phyloP scores from a whole-genome alignment of 1,284 basidiomycete species.

The Entoloma clypeatum region DNA sequence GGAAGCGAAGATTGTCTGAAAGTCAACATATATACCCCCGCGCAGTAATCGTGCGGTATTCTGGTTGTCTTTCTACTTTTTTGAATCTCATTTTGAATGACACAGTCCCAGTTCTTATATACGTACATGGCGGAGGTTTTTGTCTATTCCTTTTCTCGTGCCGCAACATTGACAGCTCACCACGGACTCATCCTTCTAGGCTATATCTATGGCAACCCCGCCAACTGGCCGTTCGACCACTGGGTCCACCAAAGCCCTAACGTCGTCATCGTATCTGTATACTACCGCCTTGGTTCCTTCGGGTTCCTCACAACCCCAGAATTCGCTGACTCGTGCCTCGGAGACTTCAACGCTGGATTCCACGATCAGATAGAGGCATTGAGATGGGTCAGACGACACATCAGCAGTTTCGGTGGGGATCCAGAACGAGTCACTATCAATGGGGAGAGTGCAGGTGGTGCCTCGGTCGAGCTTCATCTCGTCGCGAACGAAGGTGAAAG shows the following conservation, averaged over 20 bases:
- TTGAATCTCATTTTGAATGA: background rate
- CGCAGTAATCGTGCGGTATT: slow-evolving; percentile 38
- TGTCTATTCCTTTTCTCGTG: slow-evolving; percentile 1
- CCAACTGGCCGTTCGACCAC: slow-evolving; percentile 51
- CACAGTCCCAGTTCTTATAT: slow-evolving; percentile 59
- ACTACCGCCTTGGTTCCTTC: slow-evolving; percentile 51
- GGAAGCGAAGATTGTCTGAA: slow-evolving; percentile 60
- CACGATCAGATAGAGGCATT: slow-evolving; percentile 59
- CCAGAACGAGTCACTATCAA: slow-evolving; percentile 53
- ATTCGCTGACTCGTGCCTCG: slow-evolving; percentile 37
- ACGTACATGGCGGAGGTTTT: slow-evolving; percentile 62
- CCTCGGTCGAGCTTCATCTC: slow-evolving; percentile 53
- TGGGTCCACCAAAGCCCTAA: slow-evolving; percentile 50
- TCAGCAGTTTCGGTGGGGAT: slow-evolving; percentile 62
- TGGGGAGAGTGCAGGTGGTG: slow-evolving; percentile 59
- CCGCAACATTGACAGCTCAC: slow-evolving; percentile 10
- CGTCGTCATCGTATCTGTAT: slow-evolving; percentile 51
- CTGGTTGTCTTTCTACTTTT: background rate
- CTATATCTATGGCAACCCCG: slow-evolving; percentile 54
- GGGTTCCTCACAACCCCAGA: slow-evolving; percentile 49
- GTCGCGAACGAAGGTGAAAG: slow-evolving; percentile 37
- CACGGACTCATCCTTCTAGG: slow-evolving; percentile 26
- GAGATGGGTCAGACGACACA: slow-evolving; percentile 59
- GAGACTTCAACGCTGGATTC: slow-evolving; percentile 59
- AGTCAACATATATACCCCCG: slow-evolving; percentile 52